Conservation (phyloP, 495 filamentous ascomycete genomes). For the Extremus antarcticus region DNA sequence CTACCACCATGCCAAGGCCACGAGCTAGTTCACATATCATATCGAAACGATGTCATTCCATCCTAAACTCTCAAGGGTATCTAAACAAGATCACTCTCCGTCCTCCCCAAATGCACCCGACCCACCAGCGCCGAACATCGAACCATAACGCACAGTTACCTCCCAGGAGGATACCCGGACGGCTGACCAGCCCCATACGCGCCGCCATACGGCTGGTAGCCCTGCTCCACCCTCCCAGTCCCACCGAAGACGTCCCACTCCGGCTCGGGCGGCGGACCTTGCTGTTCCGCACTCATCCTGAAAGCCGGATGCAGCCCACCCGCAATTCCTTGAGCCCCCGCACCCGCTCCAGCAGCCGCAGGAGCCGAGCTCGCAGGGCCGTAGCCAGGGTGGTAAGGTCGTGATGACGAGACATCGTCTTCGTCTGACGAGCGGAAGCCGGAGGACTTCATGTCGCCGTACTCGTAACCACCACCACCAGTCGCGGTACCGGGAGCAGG, state of each 20-base stretch:
- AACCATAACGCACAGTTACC: neutral
- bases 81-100: too few species aligned
- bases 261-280: neutral
- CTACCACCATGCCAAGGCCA: too few species aligned
- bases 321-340: neutral
- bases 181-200: too few species aligned
- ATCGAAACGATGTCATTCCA: too few species aligned
- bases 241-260: conserved; percentile 8
- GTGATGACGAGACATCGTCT: too few species aligned
- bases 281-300: neutral
- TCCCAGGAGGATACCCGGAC: too few species aligned
- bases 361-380: neutral
- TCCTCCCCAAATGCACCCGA: too few species aligned
- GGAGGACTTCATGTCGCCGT: neutral
- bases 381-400: neutral
- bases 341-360: neutral
- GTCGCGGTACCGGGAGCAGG: neutral
- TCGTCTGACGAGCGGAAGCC: neutral
- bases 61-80: too few species aligned
- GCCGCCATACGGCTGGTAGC: neutral
- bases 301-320: conserved; percentile 9
- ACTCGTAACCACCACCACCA: neutral
- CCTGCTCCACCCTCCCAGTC: neutral
- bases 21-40: too few species aligned
- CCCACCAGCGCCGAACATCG: too few species aligned